These are phyloP conservation scores for Cryphonectria radicalis DNA, from an alignment of 2,329 filamentous ascomycete species.

Conservation along the genomic window DNA sequence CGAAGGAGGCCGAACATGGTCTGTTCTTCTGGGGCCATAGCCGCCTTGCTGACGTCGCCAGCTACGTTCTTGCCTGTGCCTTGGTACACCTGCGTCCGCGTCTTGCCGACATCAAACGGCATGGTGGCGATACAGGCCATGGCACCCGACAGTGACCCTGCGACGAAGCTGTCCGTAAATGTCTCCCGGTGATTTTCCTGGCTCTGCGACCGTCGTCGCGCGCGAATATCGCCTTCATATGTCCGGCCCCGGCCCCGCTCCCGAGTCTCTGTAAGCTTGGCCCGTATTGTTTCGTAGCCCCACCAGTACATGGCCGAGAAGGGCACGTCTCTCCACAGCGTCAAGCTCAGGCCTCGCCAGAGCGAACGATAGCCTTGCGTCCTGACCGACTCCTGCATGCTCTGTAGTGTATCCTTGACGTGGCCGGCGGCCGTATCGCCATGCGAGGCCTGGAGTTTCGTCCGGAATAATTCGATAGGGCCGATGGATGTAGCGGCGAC, in stretches of 20 bases:
- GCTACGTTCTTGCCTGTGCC: constrained; percentile 50
- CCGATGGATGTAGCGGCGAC: constrained; percentile 82
- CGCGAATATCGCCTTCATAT: constrained; percentile 45
- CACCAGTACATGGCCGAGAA: constrained; percentile 99
- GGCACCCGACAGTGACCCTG: constrained; percentile 81
- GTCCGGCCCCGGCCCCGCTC: constrained; percentile 52
- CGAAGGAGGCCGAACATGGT: constrained; percentile 82
- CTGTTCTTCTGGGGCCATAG: constrained; percentile 68
- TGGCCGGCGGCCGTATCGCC: constrained; percentile 65
- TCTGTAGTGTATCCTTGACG: constrained; percentile 77
- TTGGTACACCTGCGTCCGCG: constrained; percentile 82
- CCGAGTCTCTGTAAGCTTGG: constrained; percentile 70
- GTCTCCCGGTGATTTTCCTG: constrained; percentile 75
- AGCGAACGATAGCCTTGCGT: constrained; percentile 77
- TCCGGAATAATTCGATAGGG: constrained; percentile 93
- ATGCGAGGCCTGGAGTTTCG: constrained; percentile 81
- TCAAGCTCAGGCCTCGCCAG: constrained; percentile 89
- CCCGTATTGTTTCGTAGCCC: constrained; percentile 87
- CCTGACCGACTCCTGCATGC: constrained; percentile 78
- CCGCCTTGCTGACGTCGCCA: constrained; percentile 41
- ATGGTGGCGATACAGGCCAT: constrained; percentile 88
- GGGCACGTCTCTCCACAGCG: constrained; percentile 94
- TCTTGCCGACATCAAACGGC: constrained; percentile 98
- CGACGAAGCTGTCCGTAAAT: constrained; percentile 86
- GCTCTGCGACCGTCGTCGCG: constrained; percentile 61